phyloP scores from a whole-genome alignment of 2,329 filamentous ascomycete genomes.

The Diaporthe citrichinensis region DNA sequence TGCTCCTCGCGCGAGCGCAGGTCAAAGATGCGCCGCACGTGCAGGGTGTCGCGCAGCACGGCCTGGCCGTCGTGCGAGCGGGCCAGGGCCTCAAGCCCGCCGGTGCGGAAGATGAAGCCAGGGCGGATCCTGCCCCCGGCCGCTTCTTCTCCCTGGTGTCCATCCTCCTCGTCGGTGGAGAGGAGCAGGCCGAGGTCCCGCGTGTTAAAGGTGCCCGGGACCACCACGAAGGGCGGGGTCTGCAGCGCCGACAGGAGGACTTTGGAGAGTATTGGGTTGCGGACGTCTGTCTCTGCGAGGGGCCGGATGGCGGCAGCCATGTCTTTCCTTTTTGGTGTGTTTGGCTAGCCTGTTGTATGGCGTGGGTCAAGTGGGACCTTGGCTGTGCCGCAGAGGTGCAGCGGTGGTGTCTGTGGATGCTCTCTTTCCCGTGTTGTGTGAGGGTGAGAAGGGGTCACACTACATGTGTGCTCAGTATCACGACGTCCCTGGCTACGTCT shows the following conservation, averaged over 20 bases:
- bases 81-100: conserved; percentile 54
- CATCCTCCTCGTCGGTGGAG: background rate
- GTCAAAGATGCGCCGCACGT: conserved; percentile 64
- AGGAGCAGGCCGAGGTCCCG: conserved; percentile 65
- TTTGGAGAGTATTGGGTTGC: conserved; percentile 54
- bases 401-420: background rate
- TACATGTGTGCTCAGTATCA: background rate
- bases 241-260: conserved; percentile 54
- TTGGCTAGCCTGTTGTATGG: background rate
- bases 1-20: conserved; percentile 63
- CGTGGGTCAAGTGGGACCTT: conserved; percentile 2
- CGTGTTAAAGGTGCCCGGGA: conserved; percentile 65
- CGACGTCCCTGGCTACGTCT: background rate
- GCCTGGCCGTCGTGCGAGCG: conserved; percentile 52
- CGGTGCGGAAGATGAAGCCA: conserved; percentile 62
- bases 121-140: conserved; percentile 50
- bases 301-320: conserved; percentile 49
- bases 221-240: conserved; percentile 61
- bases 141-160: background rate
- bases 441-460: background rate
- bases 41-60: conserved; percentile 54
- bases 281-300: conserved; percentile 60
- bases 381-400: background rate
- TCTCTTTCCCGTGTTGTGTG: background rate
- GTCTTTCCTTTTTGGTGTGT: background rate